Evolutionary conservation across 129 eudicot genomes (phyloP), one percentile per base, ranked within the genome.

Genomic region (Artemisia tridentata): DNA sequence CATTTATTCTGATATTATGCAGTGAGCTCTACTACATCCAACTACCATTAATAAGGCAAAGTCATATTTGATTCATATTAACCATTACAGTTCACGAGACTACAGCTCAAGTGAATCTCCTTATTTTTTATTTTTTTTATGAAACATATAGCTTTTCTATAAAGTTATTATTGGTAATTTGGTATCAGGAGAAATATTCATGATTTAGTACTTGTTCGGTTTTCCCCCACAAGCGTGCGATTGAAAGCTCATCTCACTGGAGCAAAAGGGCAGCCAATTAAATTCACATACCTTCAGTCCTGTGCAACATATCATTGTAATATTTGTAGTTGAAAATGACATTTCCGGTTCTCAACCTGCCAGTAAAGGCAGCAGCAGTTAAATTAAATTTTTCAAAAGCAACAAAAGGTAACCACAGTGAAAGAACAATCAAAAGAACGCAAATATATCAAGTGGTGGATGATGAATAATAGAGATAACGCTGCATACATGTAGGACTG

Each of bases 331-430:
- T 86, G 85, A 89, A 92, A 73, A 89, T 75, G 61, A 92, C 96
- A 79, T 92, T 86, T 82, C 98, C 96, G 59, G 81, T 77, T 79
- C 95, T 86, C 83, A 89, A 81, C 88, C 96, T 92, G 80, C 65
- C 57, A 74, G 68, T 14, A 75, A 55, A 76, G 67, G 57, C 50
- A 80, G 53, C 68, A 64, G 57, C 55, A 80, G 48, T 64, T 59
- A 52, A 18, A 43, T 29, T 15, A 53, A 3, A 50, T 16, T 56
- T 71, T 52, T 15, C 48, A 57, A 69, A 83, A 63, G 59, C 45
- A 59, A 21, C 27, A 14, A 54, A 65, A 74, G 49, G 34, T 41
- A 65, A 65, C 58, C 13, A 16, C 65, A 21, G 51, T 17, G 41
- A 25, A 25, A 75, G 13, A 51, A 4, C n/a, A 60, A 60, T 27